A percentile compares a stretch with the other conserved stretches of the same genome.
Conservation (phyloP, 495 filamentous ascomycete genomes). For the Penicillium nucicola region DNA sequence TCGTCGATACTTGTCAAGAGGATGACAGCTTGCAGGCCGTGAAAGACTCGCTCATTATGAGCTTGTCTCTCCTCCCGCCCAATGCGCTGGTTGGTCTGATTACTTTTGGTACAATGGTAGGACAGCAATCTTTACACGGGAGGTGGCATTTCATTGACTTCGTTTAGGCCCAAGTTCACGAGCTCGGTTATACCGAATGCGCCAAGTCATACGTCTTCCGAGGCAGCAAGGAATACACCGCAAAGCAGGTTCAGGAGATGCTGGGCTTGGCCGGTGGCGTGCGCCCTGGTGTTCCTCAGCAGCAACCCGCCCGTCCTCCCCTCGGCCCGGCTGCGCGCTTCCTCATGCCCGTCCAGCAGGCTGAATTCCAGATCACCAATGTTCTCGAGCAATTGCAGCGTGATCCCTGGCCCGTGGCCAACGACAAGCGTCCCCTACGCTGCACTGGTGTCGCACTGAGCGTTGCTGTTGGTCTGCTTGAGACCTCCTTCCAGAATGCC, state of each 20-base stretch:
- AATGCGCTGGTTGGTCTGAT: slow-evolving; percentile 93
- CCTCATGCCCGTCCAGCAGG: slow-evolving; percentile 90
- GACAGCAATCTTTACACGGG: neutral
- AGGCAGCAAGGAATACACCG: slow-evolving; percentile 93
- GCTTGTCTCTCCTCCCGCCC: slow-evolving; percentile 87
- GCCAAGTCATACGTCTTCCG: slow-evolving; percentile 99
- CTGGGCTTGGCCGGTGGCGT: slow-evolving; percentile 69
- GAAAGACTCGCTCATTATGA: slow-evolving; percentile 96
- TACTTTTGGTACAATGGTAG: slow-evolving; percentile 95
- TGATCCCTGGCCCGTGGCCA: slow-evolving; percentile 97
- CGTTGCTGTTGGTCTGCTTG: slow-evolving; percentile 88
- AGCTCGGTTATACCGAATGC: slow-evolving; percentile 96
- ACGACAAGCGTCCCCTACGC: slow-evolving; percentile 85
- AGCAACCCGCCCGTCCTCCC: slow-evolving; percentile 74
- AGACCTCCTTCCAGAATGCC: slow-evolving; percentile 92
- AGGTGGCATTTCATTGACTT: slow-evolving; percentile 18
- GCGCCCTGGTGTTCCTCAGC: slow-evolving; percentile 63
- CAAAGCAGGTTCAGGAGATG: slow-evolving; percentile 99
- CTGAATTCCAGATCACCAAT: slow-evolving; percentile 97
- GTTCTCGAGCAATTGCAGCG: slow-evolving; percentile 94
- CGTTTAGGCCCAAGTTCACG: slow-evolving; percentile 84
- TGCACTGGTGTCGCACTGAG: slow-evolving; percentile 96
- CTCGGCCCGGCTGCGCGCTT: slow-evolving; percentile 86
- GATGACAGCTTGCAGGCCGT: slow-evolving; percentile 94
- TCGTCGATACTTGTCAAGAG: slow-evolving; percentile 98